A percentile compares a stretch with the other conserved stretches of the same genome.
Evolutionary conservation across 1,284 basidiomycete species (phyloP).

Genomic region (Puccinia hordei): DNA sequence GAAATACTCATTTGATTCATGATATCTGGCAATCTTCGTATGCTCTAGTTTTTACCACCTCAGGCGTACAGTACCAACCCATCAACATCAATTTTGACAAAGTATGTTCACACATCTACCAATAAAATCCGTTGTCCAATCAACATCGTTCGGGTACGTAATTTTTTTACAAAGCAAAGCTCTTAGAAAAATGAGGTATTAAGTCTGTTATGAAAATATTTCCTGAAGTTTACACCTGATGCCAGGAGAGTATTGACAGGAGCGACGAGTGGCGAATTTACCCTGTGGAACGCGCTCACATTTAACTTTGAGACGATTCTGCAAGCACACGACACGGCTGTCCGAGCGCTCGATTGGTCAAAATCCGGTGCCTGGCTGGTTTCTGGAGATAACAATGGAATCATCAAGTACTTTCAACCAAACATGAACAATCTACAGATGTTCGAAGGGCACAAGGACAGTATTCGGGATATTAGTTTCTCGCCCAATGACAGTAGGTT

Average conservation of each 20-base stretch:
- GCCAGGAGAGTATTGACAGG: constrained; percentile 88
- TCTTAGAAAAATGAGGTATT: background rate
- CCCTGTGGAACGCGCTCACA: constrained; percentile 96
- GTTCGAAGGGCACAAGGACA: constrained; percentile 73
- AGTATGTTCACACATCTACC: constrained; percentile 95
- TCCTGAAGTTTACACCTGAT: constrained; percentile 86
- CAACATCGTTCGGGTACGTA: constrained; percentile 82
- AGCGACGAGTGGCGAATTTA: constrained; percentile 95
- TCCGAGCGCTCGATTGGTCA: constrained; percentile 84
- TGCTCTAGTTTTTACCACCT: constrained; percentile 77
- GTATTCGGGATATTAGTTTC: constrained; percentile 85
- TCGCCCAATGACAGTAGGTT: constrained; percentile 88
- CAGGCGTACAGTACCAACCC: constrained; percentile 84
- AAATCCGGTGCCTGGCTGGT: constrained; percentile 88
- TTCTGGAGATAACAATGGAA: constrained; percentile 86
- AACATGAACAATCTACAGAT: constrained; percentile 98
- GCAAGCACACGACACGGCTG: constrained; percentile 85
- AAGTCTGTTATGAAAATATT: background rate
- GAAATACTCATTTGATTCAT: background rate
- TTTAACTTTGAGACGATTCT: constrained; percentile 99
- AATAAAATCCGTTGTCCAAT: constrained; percentile 98
- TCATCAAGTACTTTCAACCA: constrained; percentile 97
- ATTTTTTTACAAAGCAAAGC: background rate
- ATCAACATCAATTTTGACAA: constrained; percentile 87
- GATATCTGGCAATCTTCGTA: constrained; percentile 18